Conservation (phyloP, 805 yeast genomes). For the Brettanomyces sp. region DNA sequence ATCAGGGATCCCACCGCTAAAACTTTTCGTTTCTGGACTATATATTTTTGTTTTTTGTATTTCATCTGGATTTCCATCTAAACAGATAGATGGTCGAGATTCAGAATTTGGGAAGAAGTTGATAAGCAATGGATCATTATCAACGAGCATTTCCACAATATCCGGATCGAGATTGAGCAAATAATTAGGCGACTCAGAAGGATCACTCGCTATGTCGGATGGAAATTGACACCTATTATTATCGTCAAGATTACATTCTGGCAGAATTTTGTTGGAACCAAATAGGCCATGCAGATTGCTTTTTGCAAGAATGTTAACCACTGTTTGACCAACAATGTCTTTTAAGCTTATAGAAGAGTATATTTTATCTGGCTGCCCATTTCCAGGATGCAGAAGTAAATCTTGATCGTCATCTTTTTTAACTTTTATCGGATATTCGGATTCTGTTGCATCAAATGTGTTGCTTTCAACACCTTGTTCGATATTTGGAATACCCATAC, state of each 20-base stretch:
- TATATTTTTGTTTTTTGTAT: too few relatives aligned
- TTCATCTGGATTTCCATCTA: too few relatives aligned
- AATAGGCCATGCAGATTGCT: not conserved
- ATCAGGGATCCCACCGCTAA: constrained; percentile 2
- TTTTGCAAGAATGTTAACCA: constrained; percentile 4
- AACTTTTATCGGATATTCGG: not conserved
- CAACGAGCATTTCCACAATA: constrained; percentile 5
- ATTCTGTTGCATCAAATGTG: not conserved
- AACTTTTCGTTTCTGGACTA: not conserved
- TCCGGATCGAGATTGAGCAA: constrained; percentile 5
- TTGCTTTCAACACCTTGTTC: not conserved
- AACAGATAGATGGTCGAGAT: too few relatives aligned
- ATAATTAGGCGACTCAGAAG: not conserved
- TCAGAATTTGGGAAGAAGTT: not conserved
- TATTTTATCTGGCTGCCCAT: not conserved
- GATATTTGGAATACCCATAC: too few relatives aligned
- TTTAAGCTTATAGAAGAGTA: constrained; percentile 4
- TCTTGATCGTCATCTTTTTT: not conserved
- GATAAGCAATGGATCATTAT: constrained; percentile 7
- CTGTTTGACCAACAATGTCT: constrained; percentile 9
- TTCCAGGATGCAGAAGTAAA: not conserved
- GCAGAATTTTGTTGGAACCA: not conserved
- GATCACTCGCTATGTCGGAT: not conserved
- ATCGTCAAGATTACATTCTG: not conserved
- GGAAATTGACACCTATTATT: not conserved